Percentiles rank a stretch among this genome's conserved stretches.
Evolutionary conservation across 305 asterid species (phyloP).

Genomic region (Solanum hybrid): DNA sequence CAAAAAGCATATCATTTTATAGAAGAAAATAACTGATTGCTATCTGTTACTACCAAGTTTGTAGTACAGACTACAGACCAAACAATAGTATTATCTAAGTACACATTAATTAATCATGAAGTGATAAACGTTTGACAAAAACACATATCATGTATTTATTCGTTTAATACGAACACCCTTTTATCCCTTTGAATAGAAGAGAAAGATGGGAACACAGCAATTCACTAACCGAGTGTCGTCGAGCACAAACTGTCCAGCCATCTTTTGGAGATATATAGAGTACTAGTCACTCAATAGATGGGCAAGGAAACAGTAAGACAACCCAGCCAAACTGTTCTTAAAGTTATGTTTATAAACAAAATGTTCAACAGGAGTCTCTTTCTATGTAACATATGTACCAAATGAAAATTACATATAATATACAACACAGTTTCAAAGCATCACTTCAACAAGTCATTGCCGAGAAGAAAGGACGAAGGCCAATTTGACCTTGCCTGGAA

Average conservation of each 20-base stretch:
- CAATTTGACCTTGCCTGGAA: constrained; percentile 15
- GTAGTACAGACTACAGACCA: background rate
- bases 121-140: background rate
- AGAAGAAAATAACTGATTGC: background rate
- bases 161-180: background rate
- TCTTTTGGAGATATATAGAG: background rate
- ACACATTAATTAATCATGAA: background rate
- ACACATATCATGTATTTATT: background rate
- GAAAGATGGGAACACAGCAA: background rate
- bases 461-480: constrained; percentile 16
- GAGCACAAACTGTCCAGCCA: background rate
- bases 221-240: background rate
- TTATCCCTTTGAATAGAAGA: background rate
- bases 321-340: constrained; percentile 3
- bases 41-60: background rate
- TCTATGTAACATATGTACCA: constrained; percentile 17
- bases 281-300: background rate
- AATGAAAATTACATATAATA: constrained; percentile 35
- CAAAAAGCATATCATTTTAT: background rate
- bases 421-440: constrained; percentile 36
- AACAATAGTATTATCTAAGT: background rate
- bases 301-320: background rate
- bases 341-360: constrained; percentile 16
- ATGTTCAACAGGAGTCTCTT: constrained; percentile 7
- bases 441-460: constrained; percentile 25